Conservation (phyloP, 2,329 filamentous ascomycete genomes). For the Aspergillus eucalypticola region DNA sequence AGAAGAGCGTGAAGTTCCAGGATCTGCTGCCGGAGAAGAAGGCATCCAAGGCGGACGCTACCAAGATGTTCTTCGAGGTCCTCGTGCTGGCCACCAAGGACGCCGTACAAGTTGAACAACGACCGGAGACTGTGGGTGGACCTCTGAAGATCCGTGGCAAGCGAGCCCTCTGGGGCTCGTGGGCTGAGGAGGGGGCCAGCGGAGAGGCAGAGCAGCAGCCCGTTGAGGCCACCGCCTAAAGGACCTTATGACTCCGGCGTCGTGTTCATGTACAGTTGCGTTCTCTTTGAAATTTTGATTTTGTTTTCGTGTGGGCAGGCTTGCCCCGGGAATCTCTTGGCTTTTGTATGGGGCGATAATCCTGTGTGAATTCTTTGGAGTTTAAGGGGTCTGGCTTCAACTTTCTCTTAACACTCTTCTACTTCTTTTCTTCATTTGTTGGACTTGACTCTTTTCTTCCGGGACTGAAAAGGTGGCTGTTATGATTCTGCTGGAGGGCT, state of each 20-base stretch:
- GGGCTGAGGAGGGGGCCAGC: constrained; percentile 72
- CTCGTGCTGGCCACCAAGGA: constrained; percentile 96
- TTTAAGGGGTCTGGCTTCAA: background rate
- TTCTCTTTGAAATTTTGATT: constrained; percentile 6
- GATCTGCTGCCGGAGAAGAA: constrained; percentile 79
- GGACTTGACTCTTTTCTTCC: background rate
- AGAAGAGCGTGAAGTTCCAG: constrained; percentile 83
- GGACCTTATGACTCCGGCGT: background rate
- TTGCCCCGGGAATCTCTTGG: constrained; percentile 1
- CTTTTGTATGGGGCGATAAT: constrained; percentile 3
- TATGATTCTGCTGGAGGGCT: constrained; percentile 8
- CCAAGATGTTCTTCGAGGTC: constrained; percentile 99
- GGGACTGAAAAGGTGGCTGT: constrained; percentile 18
- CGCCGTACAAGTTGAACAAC: constrained; percentile 94
- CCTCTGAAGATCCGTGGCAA: constrained; percentile 85
- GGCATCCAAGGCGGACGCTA: constrained; percentile 85
- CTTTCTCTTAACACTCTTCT: background rate
- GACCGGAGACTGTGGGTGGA: constrained; percentile 68
- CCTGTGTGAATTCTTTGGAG: constrained; percentile 4
- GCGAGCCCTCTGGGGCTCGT: constrained; percentile 92
- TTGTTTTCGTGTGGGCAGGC: background rate
- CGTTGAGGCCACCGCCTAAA: constrained; percentile 27
- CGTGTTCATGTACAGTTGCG: constrained; percentile 15
- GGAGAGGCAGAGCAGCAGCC: constrained; percentile 46
- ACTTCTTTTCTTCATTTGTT: background rate